Base-by-base conservation (phyloP, 345 rosid species). In the Laguncularia racemosa region DNA sequence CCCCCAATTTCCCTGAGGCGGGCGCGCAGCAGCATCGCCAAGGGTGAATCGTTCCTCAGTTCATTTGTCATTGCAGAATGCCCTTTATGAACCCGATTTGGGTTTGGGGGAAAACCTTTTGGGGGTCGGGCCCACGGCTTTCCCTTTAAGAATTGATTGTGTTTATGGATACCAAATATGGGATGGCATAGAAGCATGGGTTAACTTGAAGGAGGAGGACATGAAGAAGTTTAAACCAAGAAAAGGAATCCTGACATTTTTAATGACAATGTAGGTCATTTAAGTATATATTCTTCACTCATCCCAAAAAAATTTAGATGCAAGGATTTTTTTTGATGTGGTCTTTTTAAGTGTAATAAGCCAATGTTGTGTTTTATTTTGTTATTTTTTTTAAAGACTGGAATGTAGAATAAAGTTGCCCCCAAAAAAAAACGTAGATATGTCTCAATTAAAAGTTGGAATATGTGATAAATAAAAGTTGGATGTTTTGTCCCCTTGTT, bases 181-280 rank as follows among this genome's bases (percentile, higher is more conserved):
- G 73, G 69, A 75, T 38, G 76, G 80, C 18, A 59, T 78, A 12
- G 80, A 75, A 50, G 70, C 55, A 14, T 66, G 64, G 64, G 70
- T 59, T 43, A 66, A 53, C 44, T 26, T 66, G 48, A 59, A 54
- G 70, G 59, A 26, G 44, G 64, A 59, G 0, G 70, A 52, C 48
- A 66, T 66, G 70, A 64, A 16, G 8, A 59, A 53, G 58, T 66
- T 66, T 53, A 55, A 59, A 57, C n/a, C 40, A 40, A 20, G 70
- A 66, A 8, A 12, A 54, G 64, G 70, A 59, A 58, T 66, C 38
- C 64, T 33, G 15, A 64, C 59, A 6, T 26, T n/a, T 43, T 16
- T 16, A 58, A 52, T 9, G 16, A 26, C 12, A 13, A 46, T 18
- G 38, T 13, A 40, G 43, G 46, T 48, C 38, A 0, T 33, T 33